Percentiles rank a stretch among this genome's conserved stretches.
Conservation (phyloP, 73 alveolate species). For the Paramecium biaurelia region DNA sequence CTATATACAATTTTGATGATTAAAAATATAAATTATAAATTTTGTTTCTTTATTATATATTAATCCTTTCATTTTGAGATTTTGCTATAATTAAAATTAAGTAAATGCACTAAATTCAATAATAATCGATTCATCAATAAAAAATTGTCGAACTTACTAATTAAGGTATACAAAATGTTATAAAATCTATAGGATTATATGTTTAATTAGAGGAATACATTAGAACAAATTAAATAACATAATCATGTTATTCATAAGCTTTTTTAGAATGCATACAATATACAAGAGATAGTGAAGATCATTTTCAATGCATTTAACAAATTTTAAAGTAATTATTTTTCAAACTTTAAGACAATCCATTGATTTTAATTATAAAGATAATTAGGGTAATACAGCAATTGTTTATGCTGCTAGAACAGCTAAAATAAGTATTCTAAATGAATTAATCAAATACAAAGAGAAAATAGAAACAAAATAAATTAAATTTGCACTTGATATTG, state of each 20-base stretch:
- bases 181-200: background rate
- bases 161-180: background rate
- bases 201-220: background rate
- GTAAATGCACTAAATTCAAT: background rate
- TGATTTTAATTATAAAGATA: background rate
- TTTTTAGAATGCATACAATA: background rate
- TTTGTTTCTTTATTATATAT: background rate
- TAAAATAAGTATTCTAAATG: background rate
- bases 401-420: background rate
- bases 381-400: constrained; percentile 11
- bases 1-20: background rate
- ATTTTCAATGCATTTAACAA: background rate
- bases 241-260: background rate
- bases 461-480: background rate
- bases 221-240: background rate
- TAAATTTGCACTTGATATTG: background rate
- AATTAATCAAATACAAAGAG: background rate
- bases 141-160: background rate
- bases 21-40: background rate
- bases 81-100: background rate
- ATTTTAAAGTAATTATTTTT: background rate
- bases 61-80: background rate
- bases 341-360: background rate
- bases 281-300: constrained; percentile 21
- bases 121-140: background rate